Evolutionary conservation across 169 alveolate species (phyloP), one percentile per base, ranked within the genome.

Genomic region (Plasmodium inui): DNA sequence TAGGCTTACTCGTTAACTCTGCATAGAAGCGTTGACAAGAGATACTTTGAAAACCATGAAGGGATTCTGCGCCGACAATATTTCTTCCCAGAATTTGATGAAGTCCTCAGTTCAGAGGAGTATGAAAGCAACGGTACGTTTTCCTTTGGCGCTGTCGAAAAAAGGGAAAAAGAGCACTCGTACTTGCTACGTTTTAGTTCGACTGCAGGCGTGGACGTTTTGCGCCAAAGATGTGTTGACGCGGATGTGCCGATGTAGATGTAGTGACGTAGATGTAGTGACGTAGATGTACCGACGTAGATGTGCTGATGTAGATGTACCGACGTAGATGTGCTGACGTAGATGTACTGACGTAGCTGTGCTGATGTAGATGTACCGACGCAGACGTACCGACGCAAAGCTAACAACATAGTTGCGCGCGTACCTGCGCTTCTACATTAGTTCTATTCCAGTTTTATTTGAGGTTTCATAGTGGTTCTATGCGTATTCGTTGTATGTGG

Each of bases 31-130:
- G 7, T 22, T 67, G 22, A 22, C 30, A 67, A 22, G 14, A 67
- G n/a, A 41, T 50, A 86, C 37, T 22, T 74, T 74, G 41, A 14
- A 53, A 86, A 78, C 1, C 12, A 86, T 86, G 93, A 86, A 86
- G 88, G 95, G 96, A 39, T 95, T 96, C 78, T 94, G 96, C 30
- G 76, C 92, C 12, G 98, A 97, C 37, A 98, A 96, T 8, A 97
- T 97, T 57, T 96, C 98, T 61, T 81, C 97, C 91, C 98, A 97
- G 94, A 97, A 97, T 85, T 93, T 96, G 67, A 94, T 97, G 83
- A 97, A 97, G 90, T 96, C 98, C 3, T 97, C 99, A 2, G 97
- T 96, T 39, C 99, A 97, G 79, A 93, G 99, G 79, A 96, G 97
- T 30, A 96, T 97, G 50, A 97, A 97, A 70, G 86, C 96, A 34